These are phyloP conservation scores for Candolleomyces eurysporus DNA, from an alignment of 768 basidiomycete species.

Conservation along the genomic window DNA sequence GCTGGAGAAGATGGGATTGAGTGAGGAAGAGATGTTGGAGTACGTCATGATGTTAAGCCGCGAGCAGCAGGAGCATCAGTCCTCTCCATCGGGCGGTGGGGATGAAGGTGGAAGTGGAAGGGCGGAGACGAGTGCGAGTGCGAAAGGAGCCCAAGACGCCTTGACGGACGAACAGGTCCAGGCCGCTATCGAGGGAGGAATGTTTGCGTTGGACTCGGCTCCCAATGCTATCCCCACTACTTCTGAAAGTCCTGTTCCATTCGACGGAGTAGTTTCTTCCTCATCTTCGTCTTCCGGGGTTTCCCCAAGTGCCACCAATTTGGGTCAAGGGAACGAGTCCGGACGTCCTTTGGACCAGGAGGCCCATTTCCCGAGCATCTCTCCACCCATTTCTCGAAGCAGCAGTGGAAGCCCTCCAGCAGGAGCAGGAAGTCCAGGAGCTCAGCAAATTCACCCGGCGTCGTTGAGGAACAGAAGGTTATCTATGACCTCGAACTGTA, in stretches of 20 bases:
- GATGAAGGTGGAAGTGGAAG: slow-evolving; percentile 11
- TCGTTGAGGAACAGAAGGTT: not conserved
- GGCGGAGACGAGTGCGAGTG: not conserved
- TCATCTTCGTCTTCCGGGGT: not conserved
- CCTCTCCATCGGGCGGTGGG: slow-evolving; percentile 18
- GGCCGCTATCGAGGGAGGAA: slow-evolving; percentile 46
- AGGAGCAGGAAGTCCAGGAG: not conserved
- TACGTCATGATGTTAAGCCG: slow-evolving; percentile 84
- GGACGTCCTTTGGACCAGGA: not conserved
- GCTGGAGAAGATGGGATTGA: slow-evolving; percentile 64
- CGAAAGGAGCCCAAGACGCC: not conserved
- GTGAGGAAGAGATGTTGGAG: slow-evolving; percentile 72
- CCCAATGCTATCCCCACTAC: too few species aligned
- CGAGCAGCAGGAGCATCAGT: slow-evolving; percentile 53
- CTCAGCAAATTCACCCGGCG: not conserved
- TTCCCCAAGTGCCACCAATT: not conserved
- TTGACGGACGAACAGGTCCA: slow-evolving; percentile 10
- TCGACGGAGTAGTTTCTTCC: not conserved
- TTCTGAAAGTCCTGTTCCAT: not conserved
- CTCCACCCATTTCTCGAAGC: not conserved
- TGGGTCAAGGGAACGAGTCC: too few species aligned
- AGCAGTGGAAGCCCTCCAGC: not conserved
- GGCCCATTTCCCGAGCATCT: not conserved
- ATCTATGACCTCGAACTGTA: not conserved
- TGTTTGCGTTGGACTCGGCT: slow-evolving; percentile 33